A percentile compares a stretch with the other conserved stretches of the same genome.
Conservation (phyloP, 2,329 filamentous ascomycete species). For the Lasiodiplodia citricola region DNA sequence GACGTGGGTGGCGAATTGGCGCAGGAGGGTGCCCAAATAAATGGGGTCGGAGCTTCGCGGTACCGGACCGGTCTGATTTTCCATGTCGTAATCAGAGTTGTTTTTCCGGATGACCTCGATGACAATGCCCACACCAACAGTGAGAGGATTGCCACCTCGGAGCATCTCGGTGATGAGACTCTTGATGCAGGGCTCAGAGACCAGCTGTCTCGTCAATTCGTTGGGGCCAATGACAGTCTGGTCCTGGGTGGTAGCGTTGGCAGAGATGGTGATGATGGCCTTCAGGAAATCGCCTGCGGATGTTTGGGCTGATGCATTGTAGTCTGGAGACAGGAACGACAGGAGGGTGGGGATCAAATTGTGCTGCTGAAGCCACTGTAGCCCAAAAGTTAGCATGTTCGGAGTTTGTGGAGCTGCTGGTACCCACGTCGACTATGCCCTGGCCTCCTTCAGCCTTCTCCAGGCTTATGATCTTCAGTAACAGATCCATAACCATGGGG, state of each 20-base stretch:
- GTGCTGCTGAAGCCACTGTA: constrained; percentile 87
- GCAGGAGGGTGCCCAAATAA: constrained; percentile 87
- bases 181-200: constrained; percentile 83
- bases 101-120: constrained; percentile 99
- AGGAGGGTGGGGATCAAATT: constrained; percentile 85
- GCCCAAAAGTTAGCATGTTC: background rate
- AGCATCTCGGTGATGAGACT: constrained; percentile 92
- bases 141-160: constrained; percentile 88
- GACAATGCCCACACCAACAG: constrained; percentile 94
- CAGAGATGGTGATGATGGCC: constrained; percentile 97
- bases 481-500: constrained; percentile 96
- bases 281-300: constrained; percentile 98
- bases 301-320: constrained; percentile 90
- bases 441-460: constrained; percentile 91
- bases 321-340: constrained; percentile 82
- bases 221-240: constrained; percentile 99
- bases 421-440: constrained; percentile 86
- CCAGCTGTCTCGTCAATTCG: constrained; percentile 91
- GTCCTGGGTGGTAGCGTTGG: constrained; percentile 96
- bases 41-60: constrained; percentile 90
- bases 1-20: constrained; percentile 87
- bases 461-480: constrained; percentile 95
- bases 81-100: constrained; percentile 97
- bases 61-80: constrained; percentile 81
- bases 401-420: background rate